These are phyloP conservation scores for Epichloe sibirici DNA, from an alignment of 2,329 filamentous ascomycete genomes.

Conservation along the genomic window DNA sequence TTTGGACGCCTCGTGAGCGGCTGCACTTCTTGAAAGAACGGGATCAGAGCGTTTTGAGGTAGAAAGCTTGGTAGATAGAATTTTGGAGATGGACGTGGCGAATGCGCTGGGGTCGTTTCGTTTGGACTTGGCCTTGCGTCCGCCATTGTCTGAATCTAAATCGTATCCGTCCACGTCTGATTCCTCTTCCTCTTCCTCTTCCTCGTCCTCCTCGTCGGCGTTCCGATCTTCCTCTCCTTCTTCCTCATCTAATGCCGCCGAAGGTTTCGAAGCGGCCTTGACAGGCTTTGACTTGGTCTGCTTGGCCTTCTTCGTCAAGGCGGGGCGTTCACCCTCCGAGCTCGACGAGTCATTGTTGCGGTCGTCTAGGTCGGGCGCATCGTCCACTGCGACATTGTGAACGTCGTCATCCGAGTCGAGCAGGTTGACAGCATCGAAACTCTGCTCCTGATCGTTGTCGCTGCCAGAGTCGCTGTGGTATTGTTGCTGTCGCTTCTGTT, in stretches of 20 bases:
- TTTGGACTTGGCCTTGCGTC: conserved; percentile 50
- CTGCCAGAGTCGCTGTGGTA: conserved; percentile 41
- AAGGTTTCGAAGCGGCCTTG: conserved; percentile 8
- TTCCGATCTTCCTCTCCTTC: conserved; percentile 14
- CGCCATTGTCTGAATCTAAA: conserved; percentile 13
- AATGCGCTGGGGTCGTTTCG: conserved; percentile 88
- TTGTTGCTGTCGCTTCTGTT: conserved; percentile 33
- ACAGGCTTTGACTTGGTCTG: conserved; percentile 11
- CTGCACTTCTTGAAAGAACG: conserved; percentile 73
- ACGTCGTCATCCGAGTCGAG: conserved; percentile 47
- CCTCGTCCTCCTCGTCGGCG: conserved; percentile 21
- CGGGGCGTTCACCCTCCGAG: conserved; percentile 23
- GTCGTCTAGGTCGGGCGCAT: conserved; percentile 20
- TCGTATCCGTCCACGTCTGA: conserved; percentile 22
- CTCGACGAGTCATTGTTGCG: conserved; percentile 15
- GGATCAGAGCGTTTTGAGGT: conserved; percentile 74
- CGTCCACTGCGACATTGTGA: conserved; percentile 39
- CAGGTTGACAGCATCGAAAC: conserved; percentile 39
- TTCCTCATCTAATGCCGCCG: conserved; percentile 13
- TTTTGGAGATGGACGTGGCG: conserved; percentile 85
- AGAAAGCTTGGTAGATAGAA: conserved; percentile 79
- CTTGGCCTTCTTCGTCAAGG: conserved; percentile 11
- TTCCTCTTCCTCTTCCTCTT: conserved; percentile 25
- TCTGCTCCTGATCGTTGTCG: conserved; percentile 24
- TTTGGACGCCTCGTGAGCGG: conserved; percentile 59